Evolutionary conservation across 768 basidiomycete genomes (phyloP).

Genomic region (Amanita inopinata): DNA sequence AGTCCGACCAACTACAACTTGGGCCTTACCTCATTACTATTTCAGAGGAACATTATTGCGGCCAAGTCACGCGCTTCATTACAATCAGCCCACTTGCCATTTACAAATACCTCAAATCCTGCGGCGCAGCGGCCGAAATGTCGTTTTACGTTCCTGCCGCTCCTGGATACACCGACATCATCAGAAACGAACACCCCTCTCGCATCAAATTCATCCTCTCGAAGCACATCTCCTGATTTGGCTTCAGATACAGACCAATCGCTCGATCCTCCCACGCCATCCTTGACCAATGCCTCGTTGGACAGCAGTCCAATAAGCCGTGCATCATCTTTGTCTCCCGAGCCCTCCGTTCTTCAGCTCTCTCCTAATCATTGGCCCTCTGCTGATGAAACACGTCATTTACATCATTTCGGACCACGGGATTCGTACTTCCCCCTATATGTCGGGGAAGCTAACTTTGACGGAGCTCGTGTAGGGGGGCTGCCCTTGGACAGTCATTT

Average conservation of each 20-base stretch:
- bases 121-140: constrained; percentile 9
- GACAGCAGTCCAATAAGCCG: constrained; percentile 27
- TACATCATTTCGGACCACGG: constrained; percentile 5
- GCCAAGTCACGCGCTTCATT: neutral
- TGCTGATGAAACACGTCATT: constrained; percentile 1
- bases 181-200: constrained; percentile 15
- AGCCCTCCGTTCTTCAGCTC: constrained; percentile 21
- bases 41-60: constrained; percentile 8
- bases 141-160: constrained; percentile 20
- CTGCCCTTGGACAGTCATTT: neutral
- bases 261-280: constrained; percentile 26
- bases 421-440: constrained; percentile 7
- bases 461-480: neutral
- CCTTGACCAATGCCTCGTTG: constrained; percentile 26
- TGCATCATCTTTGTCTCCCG: constrained; percentile 24
- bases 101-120: constrained; percentile 3
- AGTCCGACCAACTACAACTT: constrained; percentile 11
- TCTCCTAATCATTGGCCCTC: constrained; percentile 11
- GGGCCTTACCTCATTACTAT: constrained; percentile 10
- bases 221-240: constrained; percentile 14
- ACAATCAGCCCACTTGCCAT: neutral
- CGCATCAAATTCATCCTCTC: constrained; percentile 12
- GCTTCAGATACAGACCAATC: constrained; percentile 21
- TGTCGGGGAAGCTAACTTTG: neutral
- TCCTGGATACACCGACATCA: constrained; percentile 24